Percentiles rank a stretch among this genome's conserved stretches.
These are phyloP conservation scores for Pisolithus tinctorius DNA, from an alignment of 768 basidiomycete genomes.

Conservation along the genomic window DNA sequence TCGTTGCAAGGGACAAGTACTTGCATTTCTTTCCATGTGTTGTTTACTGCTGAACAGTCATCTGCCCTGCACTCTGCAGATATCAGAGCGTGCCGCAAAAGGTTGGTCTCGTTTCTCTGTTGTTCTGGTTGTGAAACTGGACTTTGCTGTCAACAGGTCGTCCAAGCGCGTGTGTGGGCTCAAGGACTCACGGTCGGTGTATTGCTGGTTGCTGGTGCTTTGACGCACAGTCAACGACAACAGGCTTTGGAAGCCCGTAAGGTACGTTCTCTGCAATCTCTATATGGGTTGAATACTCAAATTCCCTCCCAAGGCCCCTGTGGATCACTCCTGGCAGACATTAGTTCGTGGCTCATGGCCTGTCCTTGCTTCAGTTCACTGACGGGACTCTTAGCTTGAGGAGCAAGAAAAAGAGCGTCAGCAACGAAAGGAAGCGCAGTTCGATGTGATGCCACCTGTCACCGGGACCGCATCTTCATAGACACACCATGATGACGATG, in stretches of 20 bases:
- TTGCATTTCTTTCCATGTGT: constrained; percentile 18
- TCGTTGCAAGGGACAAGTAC: constrained; percentile 60
- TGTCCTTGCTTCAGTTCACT: neutral
- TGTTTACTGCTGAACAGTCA: neutral
- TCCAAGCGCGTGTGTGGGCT: constrained; percentile 88
- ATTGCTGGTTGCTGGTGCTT: constrained; percentile 60
- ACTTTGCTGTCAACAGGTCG: constrained; percentile 47
- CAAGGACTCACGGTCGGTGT: constrained; percentile 76
- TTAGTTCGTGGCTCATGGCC: constrained; percentile 15
- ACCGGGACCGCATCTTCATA: neutral
- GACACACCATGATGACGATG: neutral
- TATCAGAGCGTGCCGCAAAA: constrained; percentile 24
- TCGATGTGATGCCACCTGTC: neutral
- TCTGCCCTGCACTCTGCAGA: constrained; percentile 1
- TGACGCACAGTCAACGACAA: constrained; percentile 47
- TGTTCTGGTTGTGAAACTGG: neutral
- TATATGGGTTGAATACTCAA: neutral
- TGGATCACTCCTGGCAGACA: constrained; percentile 24
- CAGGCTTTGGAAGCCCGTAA: constrained; percentile 28
- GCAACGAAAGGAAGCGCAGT: constrained; percentile 9
- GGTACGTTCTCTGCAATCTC: constrained; percentile 6
- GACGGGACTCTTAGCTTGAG: constrained; percentile 14
- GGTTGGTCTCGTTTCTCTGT: constrained; percentile 4
- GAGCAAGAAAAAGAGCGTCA: constrained; percentile 21
- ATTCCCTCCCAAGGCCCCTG: constrained; percentile 5